Percentiles rank a stretch among this genome's conserved stretches.
phyloP scores from a whole-genome alignment of 139 green algal genomes.

The Edaphochlamys debaryana region DNA sequence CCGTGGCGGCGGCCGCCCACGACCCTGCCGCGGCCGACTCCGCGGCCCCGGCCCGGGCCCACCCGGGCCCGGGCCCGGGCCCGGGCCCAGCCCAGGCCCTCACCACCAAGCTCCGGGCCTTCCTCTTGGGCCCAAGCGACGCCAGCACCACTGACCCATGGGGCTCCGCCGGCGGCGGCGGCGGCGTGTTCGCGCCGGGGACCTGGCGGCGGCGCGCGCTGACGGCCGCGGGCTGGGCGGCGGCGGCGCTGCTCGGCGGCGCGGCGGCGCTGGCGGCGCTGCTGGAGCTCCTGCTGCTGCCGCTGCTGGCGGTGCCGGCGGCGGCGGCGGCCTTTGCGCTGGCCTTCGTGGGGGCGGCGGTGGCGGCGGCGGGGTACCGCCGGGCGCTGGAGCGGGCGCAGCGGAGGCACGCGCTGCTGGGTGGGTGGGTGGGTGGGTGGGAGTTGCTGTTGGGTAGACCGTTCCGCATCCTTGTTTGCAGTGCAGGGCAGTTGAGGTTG shows the following conservation, averaged over 20 bases:
- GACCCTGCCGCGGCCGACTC: no score
- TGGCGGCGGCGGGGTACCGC: neutral
- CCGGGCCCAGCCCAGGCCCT: no score
- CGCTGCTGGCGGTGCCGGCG: slow-evolving; percentile 30
- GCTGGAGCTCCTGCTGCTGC: slow-evolving; percentile 39
- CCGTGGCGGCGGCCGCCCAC: no score
- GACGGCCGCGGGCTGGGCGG: neutral
- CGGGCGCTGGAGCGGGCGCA: neutral
- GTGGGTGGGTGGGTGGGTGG: neutral
- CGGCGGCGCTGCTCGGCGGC: neutral
- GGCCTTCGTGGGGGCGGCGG: neutral
- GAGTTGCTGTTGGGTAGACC: neutral
- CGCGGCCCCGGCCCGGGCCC: no score
- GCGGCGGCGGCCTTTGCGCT: neutral
- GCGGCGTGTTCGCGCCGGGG: no score
- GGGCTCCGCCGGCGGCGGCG: no score
- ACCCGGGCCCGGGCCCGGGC: no score
- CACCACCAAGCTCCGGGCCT: no score
- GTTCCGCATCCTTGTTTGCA: neutral
- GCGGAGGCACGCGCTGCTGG: neutral
- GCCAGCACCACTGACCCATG: no score
- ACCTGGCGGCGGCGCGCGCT: neutral
- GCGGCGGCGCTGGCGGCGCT: neutral
- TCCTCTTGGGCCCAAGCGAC: no score
- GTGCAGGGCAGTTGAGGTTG: no score